phyloP scores from a whole-genome alignment of 75 land plant genomes.

The Pinus albicaulis region DNA sequence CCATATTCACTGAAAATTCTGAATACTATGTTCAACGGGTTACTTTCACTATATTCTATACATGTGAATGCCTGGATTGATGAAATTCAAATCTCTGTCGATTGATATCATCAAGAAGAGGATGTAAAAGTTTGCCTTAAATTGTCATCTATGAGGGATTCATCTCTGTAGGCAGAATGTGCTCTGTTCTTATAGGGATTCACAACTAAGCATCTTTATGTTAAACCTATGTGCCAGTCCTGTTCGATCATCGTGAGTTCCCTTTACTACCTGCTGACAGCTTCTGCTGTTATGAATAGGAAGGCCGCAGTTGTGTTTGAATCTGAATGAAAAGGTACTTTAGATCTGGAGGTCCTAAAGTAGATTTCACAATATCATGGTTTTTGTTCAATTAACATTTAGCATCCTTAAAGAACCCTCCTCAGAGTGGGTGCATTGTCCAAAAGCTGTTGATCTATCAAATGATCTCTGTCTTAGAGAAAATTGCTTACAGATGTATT shows the following conservation, averaged over 20 bases:
- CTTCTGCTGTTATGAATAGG: background rate
- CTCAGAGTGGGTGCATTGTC: too few species aligned
- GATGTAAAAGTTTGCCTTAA: background rate
- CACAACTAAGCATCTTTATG: background rate
- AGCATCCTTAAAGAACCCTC: background rate
- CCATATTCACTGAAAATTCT: background rate
- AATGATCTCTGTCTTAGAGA: background rate
- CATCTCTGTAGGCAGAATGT: background rate
- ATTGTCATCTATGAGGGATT: background rate
- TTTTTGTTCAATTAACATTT: background rate
- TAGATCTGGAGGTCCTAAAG: background rate
- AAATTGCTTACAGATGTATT: background rate
- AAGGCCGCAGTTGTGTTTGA: background rate
- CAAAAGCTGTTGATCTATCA: background rate
- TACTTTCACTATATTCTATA: background rate
- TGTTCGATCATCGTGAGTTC: too few species aligned
- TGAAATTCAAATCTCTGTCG: background rate
- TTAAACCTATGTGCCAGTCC: background rate
- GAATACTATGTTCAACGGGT: too few species aligned
- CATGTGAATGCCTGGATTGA: background rate
- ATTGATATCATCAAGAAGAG: background rate
- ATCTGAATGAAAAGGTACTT: background rate
- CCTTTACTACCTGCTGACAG: background rate
- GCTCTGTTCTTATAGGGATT: background rate
- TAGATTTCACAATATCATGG: background rate